Evolutionary conservation across 169 alveolate genomes (phyloP), one percentile per base, ranked within the genome.

Genomic region (Nephromyces sp.): DNA sequence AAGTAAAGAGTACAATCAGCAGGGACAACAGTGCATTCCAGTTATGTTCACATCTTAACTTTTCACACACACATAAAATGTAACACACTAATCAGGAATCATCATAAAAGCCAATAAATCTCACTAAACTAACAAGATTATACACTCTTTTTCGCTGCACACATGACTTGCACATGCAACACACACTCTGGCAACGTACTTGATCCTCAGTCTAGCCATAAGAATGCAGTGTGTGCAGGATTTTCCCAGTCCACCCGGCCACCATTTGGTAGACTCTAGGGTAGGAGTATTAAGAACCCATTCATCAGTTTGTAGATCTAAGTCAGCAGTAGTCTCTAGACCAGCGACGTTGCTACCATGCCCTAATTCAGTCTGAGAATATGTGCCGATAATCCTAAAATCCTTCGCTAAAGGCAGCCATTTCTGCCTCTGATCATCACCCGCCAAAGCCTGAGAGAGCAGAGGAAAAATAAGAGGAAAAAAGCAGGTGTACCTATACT

Each of bases 231-330:
- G 78, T 15, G 78, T 77, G 70, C 84, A 70, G 15, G 75, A 61
- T 62, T 70, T 77, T 1, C 77, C 84, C 15, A 77, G 34, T 4
- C 84, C 84, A n/a, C 84, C 84, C 0, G 78, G 79, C 84, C 84
- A 77, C 84, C 84, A 77, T 30, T 77, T 77, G 31, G 68, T 64
- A 0, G 79, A 34, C 25, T 73, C 62, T n/a, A 77, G 75, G 22
- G 70, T 21, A 1, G 81, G 81, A n/a, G 81, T 75, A 30, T 75
- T 75, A 32, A 75, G 43, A 1, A 66, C 70, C 74, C 74, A 75
- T 25, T 75, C 82, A n/a, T 75, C 76, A 1, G 71, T 75, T 21
- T 6, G 31, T 5, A 52, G 61, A 21, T 75, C 72, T 6, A 68
- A 67, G 30, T 43, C 76, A 3, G 82, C 82, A 5, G 69, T 70